Base-by-base conservation (phyloP, 202 grass and related monocot genomes). In the Panicum virgatum region DNA sequence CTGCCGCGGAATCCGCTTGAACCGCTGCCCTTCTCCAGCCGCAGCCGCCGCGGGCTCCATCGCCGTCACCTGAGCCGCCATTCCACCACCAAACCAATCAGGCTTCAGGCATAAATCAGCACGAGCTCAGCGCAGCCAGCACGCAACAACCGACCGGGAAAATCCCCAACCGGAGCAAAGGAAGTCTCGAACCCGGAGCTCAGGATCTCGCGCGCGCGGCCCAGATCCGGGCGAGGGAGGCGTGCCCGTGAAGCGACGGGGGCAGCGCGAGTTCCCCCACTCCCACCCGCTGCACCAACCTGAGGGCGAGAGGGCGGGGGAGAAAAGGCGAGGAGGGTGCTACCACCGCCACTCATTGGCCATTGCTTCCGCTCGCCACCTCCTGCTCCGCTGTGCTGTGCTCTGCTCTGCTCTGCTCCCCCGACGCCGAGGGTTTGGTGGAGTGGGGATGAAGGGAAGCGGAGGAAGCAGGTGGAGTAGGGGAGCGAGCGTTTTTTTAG, bases 1-100 rank as follows among this genome's bases (percentile, higher is more conserved):
- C 80, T 87, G 89, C 80, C 85, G 85, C 64, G 87, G 87, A 84
- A 92, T 89, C 77, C 85, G 80, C 85, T 81, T 93, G 87, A 99
- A 99, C 58, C 96, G 86, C 66, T 90, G 93, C 34, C 92, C 89
- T 81, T 91, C 89, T 25, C 85, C 82, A 2, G 91, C 73, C 20
- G 70, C 30, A 53, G 60, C 78, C 53, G 72, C 86, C 62, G 85
- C 80, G 51, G 75, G 77, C 70, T 90, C 84, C 88, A 86, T 86
- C 43, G 62, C 62, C 52, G 45, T 57, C 80, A 39, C 79, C 88
- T 89, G 78, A 86, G 58, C 65, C 54, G 52, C 27, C 81, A 57
- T 22, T 75, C 61, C 77, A 76, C 36, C 43, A 76, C 11, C 45
- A 85, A 54, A 84, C 44, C 39, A 88, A 48, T 51, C 36, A 39